Evolutionary conservation across 169 alveolate genomes (phyloP).

Genomic region (Cystoisospora suis): DNA sequence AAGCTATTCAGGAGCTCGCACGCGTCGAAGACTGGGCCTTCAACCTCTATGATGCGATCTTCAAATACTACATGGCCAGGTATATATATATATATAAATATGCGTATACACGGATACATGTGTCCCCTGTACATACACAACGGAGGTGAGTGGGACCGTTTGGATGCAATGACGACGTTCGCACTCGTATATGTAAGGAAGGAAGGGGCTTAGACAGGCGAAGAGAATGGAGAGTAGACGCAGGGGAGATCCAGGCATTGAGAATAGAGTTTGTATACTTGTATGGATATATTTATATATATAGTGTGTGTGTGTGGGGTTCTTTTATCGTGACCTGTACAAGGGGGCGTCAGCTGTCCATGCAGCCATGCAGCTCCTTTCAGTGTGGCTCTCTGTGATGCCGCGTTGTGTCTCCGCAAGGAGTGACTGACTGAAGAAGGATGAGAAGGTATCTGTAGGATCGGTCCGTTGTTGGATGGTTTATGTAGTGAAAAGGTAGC

Average conservation of each 20-base stretch:
- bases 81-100: background rate
- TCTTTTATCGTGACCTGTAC: too few relatives aligned
- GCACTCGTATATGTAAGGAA: background rate
- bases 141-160: background rate
- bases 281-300: background rate
- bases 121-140: background rate
- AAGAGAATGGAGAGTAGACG: background rate
- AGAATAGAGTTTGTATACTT: background rate
- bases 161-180: background rate
- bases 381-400: too few relatives aligned
- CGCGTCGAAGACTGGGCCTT: constrained; percentile 89
- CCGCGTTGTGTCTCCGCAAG: too few relatives aligned
- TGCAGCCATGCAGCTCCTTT: too few relatives aligned
- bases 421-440: too few relatives aligned
- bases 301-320: background rate
- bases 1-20: constrained; percentile 88
- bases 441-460: too few relatives aligned
- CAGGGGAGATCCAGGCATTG: background rate
- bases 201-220: background rate
- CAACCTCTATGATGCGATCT: constrained; percentile 83
- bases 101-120: background rate
- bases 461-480: too few relatives aligned
- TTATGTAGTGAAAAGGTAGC: too few relatives aligned
- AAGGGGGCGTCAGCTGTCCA: too few relatives aligned
- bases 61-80: constrained; percentile 84